Conservation (phyloP, 2,329 filamentous ascomycete species). For the Drechslera avenae region DNA sequence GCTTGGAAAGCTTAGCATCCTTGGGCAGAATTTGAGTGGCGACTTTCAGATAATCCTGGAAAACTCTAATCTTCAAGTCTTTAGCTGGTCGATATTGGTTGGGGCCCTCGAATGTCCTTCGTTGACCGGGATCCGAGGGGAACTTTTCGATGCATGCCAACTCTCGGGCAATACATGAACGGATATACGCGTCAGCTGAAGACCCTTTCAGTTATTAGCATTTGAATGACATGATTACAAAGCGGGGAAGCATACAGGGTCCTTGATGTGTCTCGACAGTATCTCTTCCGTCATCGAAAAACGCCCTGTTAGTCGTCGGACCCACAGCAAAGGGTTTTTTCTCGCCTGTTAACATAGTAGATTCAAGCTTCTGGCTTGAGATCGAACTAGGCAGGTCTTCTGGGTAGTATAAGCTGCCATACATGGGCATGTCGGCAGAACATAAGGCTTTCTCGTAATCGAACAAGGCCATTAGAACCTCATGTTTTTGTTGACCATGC, state of each 20-base stretch:
- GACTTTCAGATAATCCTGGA: constrained; percentile 35
- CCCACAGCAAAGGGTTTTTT: constrained; percentile 18
- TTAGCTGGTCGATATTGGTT: constrained; percentile 31
- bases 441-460: constrained; percentile 21
- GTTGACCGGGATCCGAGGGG: constrained; percentile 19
- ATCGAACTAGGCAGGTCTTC: constrained; percentile 18
- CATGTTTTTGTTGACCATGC: constrained; percentile 17
- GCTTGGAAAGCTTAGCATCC: constrained; percentile 21
- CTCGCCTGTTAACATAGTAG: background rate
- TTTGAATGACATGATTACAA: constrained; percentile 11
- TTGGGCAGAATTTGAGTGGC: constrained; percentile 30
- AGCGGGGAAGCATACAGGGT: constrained; percentile 22
- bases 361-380: too few relatives aligned
- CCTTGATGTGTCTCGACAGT: constrained; percentile 21
- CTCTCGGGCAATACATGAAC: constrained; percentile 22
- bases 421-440: constrained; percentile 17
- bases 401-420: constrained; percentile 26
- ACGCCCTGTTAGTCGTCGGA: constrained; percentile 22
- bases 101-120: constrained; percentile 29
- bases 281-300: constrained; percentile 24
- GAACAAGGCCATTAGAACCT: constrained; percentile 19
- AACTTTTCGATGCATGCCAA: constrained; percentile 24
- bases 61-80: constrained; percentile 29
- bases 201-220: constrained; percentile 22
- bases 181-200: constrained; percentile 21